A percentile compares a stretch with the other conserved stretches of the same genome.
Conservation (phyloP, 495 filamentous ascomycete species). For the Achaetomiella virescens region DNA sequence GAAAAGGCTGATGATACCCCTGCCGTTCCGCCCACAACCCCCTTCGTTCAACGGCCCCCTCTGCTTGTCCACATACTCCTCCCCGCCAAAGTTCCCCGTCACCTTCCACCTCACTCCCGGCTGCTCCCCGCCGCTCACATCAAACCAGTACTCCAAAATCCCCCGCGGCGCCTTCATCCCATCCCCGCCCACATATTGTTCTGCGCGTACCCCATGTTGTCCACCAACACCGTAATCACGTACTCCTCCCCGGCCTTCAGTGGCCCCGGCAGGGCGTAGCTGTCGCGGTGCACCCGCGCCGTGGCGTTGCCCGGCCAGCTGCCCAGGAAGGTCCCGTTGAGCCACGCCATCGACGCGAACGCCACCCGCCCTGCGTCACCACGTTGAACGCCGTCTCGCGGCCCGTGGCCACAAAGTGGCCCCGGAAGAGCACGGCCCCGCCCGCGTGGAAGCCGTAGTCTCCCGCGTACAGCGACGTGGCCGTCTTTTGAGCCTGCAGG, state of each 20-base stretch:
- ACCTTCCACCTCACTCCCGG: constrained; percentile 55
- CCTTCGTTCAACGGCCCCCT: constrained; percentile 77
- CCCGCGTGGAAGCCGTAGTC: constrained; percentile 76
- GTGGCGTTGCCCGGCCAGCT: constrained; percentile 49
- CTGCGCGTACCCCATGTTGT: constrained; percentile 67
- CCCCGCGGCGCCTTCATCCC: constrained; percentile 66
- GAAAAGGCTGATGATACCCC: constrained; percentile 60
- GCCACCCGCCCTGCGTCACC: constrained; percentile 54
- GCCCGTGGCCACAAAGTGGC: constrained; percentile 63
- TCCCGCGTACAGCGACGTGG: constrained; percentile 56
- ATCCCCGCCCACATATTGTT: constrained; percentile 55
- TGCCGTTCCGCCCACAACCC: constrained; percentile 63
- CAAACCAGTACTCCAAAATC: constrained; percentile 51
- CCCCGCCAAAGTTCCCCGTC: constrained; percentile 71
- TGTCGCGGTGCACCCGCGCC: constrained; percentile 42
- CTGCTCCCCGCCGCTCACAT: constrained; percentile 44
- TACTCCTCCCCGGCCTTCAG: constrained; percentile 50
- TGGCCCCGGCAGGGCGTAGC: constrained; percentile 51
- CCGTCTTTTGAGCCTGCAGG: constrained; percentile 49
- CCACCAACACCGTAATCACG: constrained; percentile 63
- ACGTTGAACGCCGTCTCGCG: constrained; percentile 52
- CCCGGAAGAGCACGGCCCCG: constrained; percentile 63
- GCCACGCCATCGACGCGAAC: constrained; percentile 52
- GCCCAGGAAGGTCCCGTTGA: constrained; percentile 49
- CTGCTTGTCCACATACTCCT: constrained; percentile 57